Evolutionary conservation across 768 basidiomycete species (phyloP), one percentile per base, ranked within the genome.

Genomic region (Suillus subaureus): DNA sequence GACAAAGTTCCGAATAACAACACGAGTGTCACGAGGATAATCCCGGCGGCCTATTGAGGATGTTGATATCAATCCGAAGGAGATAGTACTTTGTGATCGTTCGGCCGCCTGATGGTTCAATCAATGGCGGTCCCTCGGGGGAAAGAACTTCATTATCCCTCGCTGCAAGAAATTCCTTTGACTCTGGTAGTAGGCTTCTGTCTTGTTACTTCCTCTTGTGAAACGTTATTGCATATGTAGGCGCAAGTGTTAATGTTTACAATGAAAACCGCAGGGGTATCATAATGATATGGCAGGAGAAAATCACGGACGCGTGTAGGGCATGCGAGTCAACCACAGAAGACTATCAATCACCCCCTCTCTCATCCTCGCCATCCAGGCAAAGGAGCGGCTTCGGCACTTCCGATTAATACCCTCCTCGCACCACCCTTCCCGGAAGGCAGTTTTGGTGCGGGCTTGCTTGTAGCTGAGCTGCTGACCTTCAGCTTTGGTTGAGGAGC

Each of bases 321-420:
- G 21, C 6, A 52, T 52, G 26, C 1, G 7, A 8, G 26, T 26
- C 16, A 6, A n/a, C 54, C 31, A 75, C 23, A 68, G 62, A 64
- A 61, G 33, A 56, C 40, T 61, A 28, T 26, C 43, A 7, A 26
- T 23, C n/a, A 26, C 16, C 1, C 12, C 33, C 15, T 63, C 43
- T 11, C 60, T 77, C 70, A 87, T 18, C 81, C 82, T 71, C 82
- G 82, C 83, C 87, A 83, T 1, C 80, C 80, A 40, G 82, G 84
- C 13, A 76, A 75, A 7, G 81, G 75, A 6, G 86, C 86, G 6
- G 89, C 89, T 63, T 90, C 88, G 2, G 82, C 82, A 68, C 89
- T 90, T 67, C 86, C 85, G n/a, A 90, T 78, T 6, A 83, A 87
- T 31, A 92, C 89, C 64, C 90, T 80, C 69, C 90, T 79, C 6